phyloP scores from a whole-genome alignment of 306 rosid species.

The Mimosa bimucronata region DNA sequence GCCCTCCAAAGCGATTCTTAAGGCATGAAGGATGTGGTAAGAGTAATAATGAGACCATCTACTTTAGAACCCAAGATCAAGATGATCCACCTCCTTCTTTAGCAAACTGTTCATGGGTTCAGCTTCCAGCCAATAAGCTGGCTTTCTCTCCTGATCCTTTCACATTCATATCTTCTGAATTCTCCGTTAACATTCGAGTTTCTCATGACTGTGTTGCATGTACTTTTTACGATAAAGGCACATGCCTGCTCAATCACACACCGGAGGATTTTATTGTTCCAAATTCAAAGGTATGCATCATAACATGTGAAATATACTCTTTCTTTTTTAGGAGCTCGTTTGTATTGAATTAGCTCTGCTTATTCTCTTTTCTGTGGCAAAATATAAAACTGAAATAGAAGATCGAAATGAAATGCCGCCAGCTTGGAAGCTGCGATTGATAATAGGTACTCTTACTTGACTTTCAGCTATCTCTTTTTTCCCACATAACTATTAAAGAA shows the following conservation, averaged over 20 bases:
- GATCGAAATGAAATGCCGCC: neutral
- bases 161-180: constrained; percentile 7
- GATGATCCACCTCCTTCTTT: neutral
- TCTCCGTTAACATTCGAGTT: neutral
- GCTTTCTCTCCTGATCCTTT: neutral
- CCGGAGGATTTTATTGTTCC: constrained; percentile 1
- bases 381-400: neutral
- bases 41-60: constrained; percentile 7
- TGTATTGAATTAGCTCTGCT: neutral
- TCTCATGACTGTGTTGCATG: constrained; percentile 9
- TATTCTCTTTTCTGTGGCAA: neutral
- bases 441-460: neutral
- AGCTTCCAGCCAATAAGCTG: constrained; percentile 29
- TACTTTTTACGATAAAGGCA: neutral
- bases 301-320: no score
- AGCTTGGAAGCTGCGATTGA: neutral
- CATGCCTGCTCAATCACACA: constrained; percentile 1
- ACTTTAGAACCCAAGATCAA: neutral
- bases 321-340: neutral
- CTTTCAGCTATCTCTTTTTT: no score
- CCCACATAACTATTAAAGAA: no score
- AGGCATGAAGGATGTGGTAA: neutral
- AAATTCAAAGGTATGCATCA: constrained; percentile 29
- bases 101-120: constrained; percentile 26
- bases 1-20: neutral